Evolutionary conservation across 345 rosid genomes (phyloP).

Genomic region (Moringa oleifera): DNA sequence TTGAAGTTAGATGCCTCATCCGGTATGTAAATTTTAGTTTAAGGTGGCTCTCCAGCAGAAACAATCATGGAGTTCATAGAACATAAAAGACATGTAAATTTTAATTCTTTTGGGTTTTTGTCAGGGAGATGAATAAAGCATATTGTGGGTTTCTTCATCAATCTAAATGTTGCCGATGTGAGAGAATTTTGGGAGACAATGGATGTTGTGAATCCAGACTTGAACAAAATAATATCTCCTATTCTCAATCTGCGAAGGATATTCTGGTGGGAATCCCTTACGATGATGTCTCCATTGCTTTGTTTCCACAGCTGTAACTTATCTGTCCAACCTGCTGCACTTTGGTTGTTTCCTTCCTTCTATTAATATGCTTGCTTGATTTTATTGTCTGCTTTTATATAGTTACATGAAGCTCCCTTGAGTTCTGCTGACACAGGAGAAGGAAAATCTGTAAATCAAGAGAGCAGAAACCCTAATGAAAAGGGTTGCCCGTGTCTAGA

Average conservation of each 20-base stretch:
- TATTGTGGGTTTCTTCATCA: conserved; percentile 74
- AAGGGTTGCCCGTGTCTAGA: conserved; percentile 20
- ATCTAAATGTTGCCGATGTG: conserved; percentile 34
- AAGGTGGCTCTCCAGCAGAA: background rate
- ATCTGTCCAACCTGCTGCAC: background rate
- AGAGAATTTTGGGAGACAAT: conserved; percentile 26
- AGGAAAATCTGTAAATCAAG: conserved; percentile 18
- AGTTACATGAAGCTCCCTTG: conserved; percentile 38
- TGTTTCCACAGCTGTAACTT: background rate
- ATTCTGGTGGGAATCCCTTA: conserved; percentile 21
- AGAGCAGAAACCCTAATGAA: conserved; percentile 18
- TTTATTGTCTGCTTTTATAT: conserved; percentile 12
- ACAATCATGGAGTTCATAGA: no score
- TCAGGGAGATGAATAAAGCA: conserved; percentile 88
- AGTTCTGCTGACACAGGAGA: conserved; percentile 23
- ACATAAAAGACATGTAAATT: background rate
- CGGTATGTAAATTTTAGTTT: conserved; percentile 44
- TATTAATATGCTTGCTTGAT: background rate
- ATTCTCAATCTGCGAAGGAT: conserved; percentile 14
- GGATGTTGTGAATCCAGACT: conserved; percentile 21
- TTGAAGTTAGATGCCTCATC: conserved; percentile 37
- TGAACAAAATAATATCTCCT: conserved; percentile 20
- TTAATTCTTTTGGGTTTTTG: conserved; percentile 14
- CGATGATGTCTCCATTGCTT: background rate
- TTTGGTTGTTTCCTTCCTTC: background rate